phyloP scores from a whole-genome alignment of 1,284 basidiomycete species.

The Gymnopus androsaceus region DNA sequence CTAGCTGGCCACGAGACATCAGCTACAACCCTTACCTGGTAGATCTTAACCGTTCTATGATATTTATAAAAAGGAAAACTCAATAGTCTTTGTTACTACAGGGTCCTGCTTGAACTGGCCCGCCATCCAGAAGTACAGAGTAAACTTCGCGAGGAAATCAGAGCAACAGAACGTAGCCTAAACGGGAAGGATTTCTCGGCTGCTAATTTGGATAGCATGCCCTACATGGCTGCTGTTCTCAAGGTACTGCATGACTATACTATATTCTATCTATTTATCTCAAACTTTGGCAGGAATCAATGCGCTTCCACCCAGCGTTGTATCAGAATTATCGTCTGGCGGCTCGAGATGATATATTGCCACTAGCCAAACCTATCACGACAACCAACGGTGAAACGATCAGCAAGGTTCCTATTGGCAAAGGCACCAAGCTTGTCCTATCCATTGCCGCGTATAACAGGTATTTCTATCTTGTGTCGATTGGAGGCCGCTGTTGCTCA shows the following conservation, averaged over 20 bases:
- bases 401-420: slow-evolving; percentile 34
- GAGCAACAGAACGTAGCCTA: slow-evolving; percentile 35
- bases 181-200: slow-evolving; percentile 41
- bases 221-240: slow-evolving; percentile 44
- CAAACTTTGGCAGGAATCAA: slow-evolving; percentile 39
- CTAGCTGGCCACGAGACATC: slow-evolving; percentile 7
- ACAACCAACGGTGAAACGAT: slow-evolving; percentile 19
- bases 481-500: too few species aligned
- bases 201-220: slow-evolving; percentile 45
- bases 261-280: neutral
- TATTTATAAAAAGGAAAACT: slow-evolving; percentile 30
- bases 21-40: neutral
- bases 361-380: slow-evolving; percentile 8
- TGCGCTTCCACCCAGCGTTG: slow-evolving; percentile 47
- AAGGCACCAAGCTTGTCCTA: slow-evolving; percentile 37
- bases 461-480: slow-evolving; percentile 37
- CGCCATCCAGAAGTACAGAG: slow-evolving; percentile 38
- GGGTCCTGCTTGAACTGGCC: slow-evolving; percentile 44
- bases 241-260: slow-evolving; percentile 33
- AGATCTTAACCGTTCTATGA: neutral
- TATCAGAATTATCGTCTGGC: slow-evolving; percentile 45
- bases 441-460: slow-evolving; percentile 34
- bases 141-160: slow-evolving; percentile 41
- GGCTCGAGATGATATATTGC: slow-evolving; percentile 14
- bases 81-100: slow-evolving; percentile 35